Evolutionary conservation across 768 basidiomycete species (phyloP), one percentile per base, ranked within the genome.

Genomic region (Termitomyces sp.): DNA sequence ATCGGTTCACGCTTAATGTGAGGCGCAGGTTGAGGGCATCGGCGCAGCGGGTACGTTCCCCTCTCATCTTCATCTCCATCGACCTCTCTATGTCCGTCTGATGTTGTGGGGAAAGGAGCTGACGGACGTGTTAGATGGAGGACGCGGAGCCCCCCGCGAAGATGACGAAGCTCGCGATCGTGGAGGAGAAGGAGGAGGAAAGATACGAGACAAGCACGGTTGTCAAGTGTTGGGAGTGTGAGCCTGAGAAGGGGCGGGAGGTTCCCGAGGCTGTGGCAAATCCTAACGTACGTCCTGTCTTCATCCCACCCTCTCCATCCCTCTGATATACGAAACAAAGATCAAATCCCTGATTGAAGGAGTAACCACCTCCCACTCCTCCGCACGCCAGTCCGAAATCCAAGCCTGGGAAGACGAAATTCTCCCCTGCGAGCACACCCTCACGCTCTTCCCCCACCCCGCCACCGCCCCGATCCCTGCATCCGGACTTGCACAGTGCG

Each of bases 381-480:
- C 93, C 2, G 89, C 93, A 0, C 91, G 94, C 48, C 90, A 96
- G 68, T 93, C 90, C 0, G 95, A 98, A 67, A 89, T 99, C 48
- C 89, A 97, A 72, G 90, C 97, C 6, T 99, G 97, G 97, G 94
- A 98, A 69, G 95, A 98, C 71, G 96, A 98, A 63, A 88, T 97
- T 42, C 66, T 77, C 0, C 73, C 93, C 7, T 99, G 97, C 78
- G 88, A 93, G 67, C 97, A 99, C 56, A 82, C 82, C 0, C 69
- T 83, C 3, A 76, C n/a, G n/a, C 71, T 12, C 69, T 83, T 9
- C 69, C 80, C 55, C 76, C 82, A 68, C 63, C 70, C 30, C 67
- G n/a, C 73, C 5, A 76, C 76, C 3, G 80, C 76, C 12, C 72
- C 71, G 12, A 87, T 87, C 22, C 71, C 75, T 0, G 75, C 82